Base-by-base conservation (phyloP, 116 monocot species). In the Zostera marina region DNA sequence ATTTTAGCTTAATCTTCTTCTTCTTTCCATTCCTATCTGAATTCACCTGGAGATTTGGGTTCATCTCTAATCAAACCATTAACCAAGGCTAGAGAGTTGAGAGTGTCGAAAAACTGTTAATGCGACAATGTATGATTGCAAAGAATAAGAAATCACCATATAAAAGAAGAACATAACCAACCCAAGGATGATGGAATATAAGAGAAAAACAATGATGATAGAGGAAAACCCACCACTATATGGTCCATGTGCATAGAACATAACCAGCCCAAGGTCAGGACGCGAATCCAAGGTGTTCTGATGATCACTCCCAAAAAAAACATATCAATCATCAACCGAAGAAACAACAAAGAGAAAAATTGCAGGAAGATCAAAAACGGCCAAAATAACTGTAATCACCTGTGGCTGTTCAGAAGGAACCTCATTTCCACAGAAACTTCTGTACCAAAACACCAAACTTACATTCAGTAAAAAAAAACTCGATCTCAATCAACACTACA, bases 221-320 rank as follows among this genome's bases (percentile, higher is more conserved):
- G 32, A 32, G 22, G 13, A 43, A 24, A 40, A 14, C 54, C 41
- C 79, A 93, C 93, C 81, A 63, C 81, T 88, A 44, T 88, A 79
- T 23, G 93, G 84, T 65, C 93, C 88, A 70, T 89, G 85, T 42
- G 89, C 62, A 61, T 81, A 73, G 60, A 85, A 96, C 22, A 85
- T 71, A 44, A 88, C 80, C 70, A 96, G 66, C 8, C 89, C 82
- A 76, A 89, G 70, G 60, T 96, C 85, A 17, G 79, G 58, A 63
- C 12, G 69, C 65, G 72, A 11, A 51, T 73, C 81, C 44, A 72
- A 58, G 55, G 71, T 66, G 66, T 88, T 93, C 93, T 88, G 74
- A 53, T 74, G 8, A 38, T 45, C 5, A 67, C 55, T n/a, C 15
- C 45, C 25, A 61, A 60, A 66, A 9, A 8, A 44, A 10, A 42